Conservation (phyloP, 2,329 filamentous ascomycete species). For the Magnaporthales sp. region DNA sequence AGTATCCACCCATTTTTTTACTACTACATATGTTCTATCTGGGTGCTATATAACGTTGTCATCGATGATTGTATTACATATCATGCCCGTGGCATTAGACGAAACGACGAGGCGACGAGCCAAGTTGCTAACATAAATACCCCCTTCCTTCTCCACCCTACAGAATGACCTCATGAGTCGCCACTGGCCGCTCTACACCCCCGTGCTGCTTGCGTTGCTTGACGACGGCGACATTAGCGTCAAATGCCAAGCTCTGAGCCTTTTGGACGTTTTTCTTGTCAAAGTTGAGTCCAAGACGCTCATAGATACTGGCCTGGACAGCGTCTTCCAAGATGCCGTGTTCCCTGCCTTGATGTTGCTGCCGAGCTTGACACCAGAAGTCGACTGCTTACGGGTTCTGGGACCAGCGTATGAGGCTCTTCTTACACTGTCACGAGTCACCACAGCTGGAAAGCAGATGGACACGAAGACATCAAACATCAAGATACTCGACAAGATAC, state of each 20-base stretch:
- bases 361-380: slow-evolving; percentile 66
- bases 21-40: background rate
- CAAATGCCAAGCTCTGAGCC: slow-evolving; percentile 45
- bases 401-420: slow-evolving; percentile 58
- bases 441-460: slow-evolving; percentile 9
- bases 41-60: background rate
- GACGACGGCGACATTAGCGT: slow-evolving; percentile 51
- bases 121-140: background rate
- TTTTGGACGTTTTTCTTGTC: slow-evolving; percentile 45
- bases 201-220: slow-evolving; percentile 58
- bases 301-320: slow-evolving; percentile 52
- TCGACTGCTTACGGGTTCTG: slow-evolving; percentile 59
- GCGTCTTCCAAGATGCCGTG: slow-evolving; percentile 60
- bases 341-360: slow-evolving; percentile 68
- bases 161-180: slow-evolving; percentile 36
- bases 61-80: background rate
- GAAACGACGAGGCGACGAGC: background rate
- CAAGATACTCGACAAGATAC: slow-evolving; percentile 41
- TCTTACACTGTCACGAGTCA: slow-evolving; percentile 40
- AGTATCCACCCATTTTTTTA: slow-evolving; percentile 16
- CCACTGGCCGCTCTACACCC: slow-evolving; percentile 61
- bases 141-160: background rate
- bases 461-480: slow-evolving; percentile 1
- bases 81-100: too few relatives aligned
- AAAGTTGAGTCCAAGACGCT: slow-evolving; percentile 46